Percentiles rank a stretch among this genome's conserved stretches.
Conservation (phyloP, 2,329 filamentous ascomycete species). For the Fusarium coffeatum region DNA sequence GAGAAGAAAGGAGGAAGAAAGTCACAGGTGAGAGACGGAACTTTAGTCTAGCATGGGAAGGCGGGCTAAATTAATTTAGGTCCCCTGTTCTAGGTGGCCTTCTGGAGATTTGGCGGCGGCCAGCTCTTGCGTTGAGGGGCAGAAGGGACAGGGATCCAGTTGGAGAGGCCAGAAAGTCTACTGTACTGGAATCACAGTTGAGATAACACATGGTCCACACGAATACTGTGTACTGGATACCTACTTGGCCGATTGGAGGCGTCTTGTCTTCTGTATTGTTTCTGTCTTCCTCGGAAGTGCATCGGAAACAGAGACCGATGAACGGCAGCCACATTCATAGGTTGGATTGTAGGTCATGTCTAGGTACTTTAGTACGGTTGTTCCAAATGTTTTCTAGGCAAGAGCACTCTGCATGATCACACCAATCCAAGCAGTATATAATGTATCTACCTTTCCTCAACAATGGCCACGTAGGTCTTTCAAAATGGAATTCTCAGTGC, state of each 20-base stretch:
- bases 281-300: slow-evolving; percentile 23
- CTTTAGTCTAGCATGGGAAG: slow-evolving; percentile 6
- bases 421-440: not conserved
- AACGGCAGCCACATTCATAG: not conserved
- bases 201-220: not conserved
- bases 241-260: not conserved
- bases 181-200: not conserved
- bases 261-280: slow-evolving; percentile 7
- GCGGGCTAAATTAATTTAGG: slow-evolving; percentile 32
- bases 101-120: slow-evolving; percentile 31
- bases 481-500: not conserved
- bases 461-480: slow-evolving; percentile 24
- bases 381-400: not conserved
- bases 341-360: not conserved
- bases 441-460: not conserved
- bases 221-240: slow-evolving; percentile 19
- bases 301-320: slow-evolving; percentile 11
- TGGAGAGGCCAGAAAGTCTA: not conserved
- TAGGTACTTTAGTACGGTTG: not conserved
- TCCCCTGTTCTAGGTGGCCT: slow-evolving; percentile 37
- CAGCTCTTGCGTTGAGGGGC: slow-evolving; percentile 4
- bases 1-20: slow-evolving; percentile 31
- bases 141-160: slow-evolving; percentile 4
- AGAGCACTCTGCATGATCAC: not conserved
- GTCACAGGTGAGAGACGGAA: slow-evolving; percentile 21